These are phyloP conservation scores for Prinsepia uniflora DNA, from an alignment of 306 rosid genomes.

Conservation along the genomic window DNA sequence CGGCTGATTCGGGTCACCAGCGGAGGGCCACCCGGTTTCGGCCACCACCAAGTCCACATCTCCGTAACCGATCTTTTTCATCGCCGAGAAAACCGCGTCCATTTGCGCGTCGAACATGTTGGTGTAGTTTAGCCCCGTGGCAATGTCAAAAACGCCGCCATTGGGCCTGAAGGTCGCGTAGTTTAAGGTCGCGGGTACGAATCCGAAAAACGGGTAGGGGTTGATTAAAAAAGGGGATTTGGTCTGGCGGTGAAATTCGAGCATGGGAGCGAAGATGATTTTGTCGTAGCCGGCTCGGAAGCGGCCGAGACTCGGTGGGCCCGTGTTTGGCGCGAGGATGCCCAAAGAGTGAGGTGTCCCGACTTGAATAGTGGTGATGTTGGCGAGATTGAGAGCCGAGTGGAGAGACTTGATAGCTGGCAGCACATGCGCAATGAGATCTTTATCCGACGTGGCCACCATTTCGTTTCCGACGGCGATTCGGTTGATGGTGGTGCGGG, in stretches of 20 bases:
- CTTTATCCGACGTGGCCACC: conserved; percentile 75
- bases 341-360: conserved; percentile 77
- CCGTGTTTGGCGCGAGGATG: conserved; percentile 50
- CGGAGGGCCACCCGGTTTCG: conserved; percentile 88
- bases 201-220: conserved; percentile 84
- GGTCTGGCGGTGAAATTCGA: conserved; percentile 52
- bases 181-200: conserved; percentile 29
- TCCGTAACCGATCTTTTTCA: conserved; percentile 68
- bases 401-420: conserved; percentile 70
- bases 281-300: conserved; percentile 71
- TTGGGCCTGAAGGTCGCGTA: conserved; percentile 65
- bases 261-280: conserved; percentile 57
- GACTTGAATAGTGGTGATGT: conserved; percentile 49
- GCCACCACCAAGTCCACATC: conserved; percentile 70
- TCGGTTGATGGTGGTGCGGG: conserved; percentile 45
- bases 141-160: conserved; percentile 66
- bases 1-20: conserved; percentile 65
- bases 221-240: conserved; percentile 67
- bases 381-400: conserved; percentile 47
- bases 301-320: conserved; percentile 60
- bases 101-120: conserved; percentile 92
- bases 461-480: conserved; percentile 85
- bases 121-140: conserved; percentile 53
- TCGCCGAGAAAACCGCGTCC: conserved; percentile 83
- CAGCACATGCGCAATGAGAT: conserved; percentile 57